Percentiles rank a stretch among this genome's conserved stretches.
Conservation (phyloP, 1,139 yeast species). For the Taiozyma sp. region DNA sequence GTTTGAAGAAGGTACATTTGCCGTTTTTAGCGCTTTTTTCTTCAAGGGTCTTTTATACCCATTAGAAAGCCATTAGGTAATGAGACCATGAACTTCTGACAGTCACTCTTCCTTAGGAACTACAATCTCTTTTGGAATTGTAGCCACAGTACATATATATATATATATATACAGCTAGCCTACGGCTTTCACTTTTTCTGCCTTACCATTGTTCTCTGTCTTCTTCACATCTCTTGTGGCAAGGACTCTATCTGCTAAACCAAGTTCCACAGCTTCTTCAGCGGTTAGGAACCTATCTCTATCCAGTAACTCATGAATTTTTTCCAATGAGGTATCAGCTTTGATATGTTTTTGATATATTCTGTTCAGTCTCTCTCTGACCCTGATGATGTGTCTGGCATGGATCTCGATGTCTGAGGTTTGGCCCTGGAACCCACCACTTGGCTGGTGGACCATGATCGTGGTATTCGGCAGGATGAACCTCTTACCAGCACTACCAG, state of each 20-base stretch:
- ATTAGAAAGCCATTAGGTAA: constrained; percentile 4
- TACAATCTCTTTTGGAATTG: background rate
- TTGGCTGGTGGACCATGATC: constrained; percentile 31
- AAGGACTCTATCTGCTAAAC: constrained; percentile 26
- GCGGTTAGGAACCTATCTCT: constrained; percentile 27
- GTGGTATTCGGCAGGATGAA: constrained; percentile 28
- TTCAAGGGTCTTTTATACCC: constrained; percentile 1
- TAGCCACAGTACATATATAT: background rate
- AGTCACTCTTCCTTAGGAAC: background rate
- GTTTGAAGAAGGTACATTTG: background rate
- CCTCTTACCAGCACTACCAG: constrained; percentile 26
- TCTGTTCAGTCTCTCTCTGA: constrained; percentile 24
- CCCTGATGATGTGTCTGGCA: constrained; percentile 27
- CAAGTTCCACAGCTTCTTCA: constrained; percentile 26
- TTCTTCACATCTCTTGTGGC: constrained; percentile 9
- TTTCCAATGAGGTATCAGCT: constrained; percentile 14
- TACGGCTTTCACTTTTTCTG: background rate
- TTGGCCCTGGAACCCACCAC: constrained; percentile 28
- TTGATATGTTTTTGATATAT: constrained; percentile 26
- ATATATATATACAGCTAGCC: background rate
- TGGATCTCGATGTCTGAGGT: constrained; percentile 30
- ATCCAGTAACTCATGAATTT: constrained; percentile 24
- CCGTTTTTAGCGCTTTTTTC: background rate
- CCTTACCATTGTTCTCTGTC: background rate
- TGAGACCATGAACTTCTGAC: background rate